Base-by-base conservation (phyloP, 2,329 filamentous ascomycete genomes). In the Fusarium continuum region DNA sequence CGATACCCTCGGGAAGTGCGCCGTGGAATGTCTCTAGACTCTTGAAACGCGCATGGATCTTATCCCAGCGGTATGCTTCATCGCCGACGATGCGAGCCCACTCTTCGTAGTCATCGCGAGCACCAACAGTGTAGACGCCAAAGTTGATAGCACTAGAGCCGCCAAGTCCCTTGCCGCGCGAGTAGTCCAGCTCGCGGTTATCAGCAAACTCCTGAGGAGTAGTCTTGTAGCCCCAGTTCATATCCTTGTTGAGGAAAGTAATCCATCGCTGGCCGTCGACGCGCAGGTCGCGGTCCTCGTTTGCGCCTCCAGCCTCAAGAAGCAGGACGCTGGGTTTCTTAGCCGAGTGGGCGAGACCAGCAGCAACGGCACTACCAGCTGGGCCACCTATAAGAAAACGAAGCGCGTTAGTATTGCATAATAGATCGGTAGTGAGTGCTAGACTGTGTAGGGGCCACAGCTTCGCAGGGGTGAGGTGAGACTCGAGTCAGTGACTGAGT, bases 71-170 rank as follows among this genome's bases (percentile, higher is more conserved):
- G 71, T 82, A 90, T 0, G 74, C 70, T 5, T 85, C 79, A 61
- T 90, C 87, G 0, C 74, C 84, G 0, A 85, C 82, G 3, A 82
- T 59, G 0, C 77, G 74, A 1, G 85, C 85, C 85, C 87, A 89
- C 48, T 84, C 79, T 23, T 90, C 80, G 57, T 86, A 89, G 61
- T 90, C 88, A 46, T 85, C 85, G 2, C 77, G 75, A 2, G 84
- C 80, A 4, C 88, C 88, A 22, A 83, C 64, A 4, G 78, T 82
- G 70, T 79, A 88, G 13, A 82, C 79, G 14, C 80, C 79, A 53
- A 85, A 86, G 68, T 86, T 86, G 63, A 85, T 82, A 8, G 82
- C 80, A 47, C 76, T 81, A 4, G 78, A 80, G 2, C 84, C 84
- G 2, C 84, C 83, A 0, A 86, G 72, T 1, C 80, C 81, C 44